Evolutionary conservation across 208 protist genomes (phyloP).

Genomic region (Trichomonas vaginalis): DNA sequence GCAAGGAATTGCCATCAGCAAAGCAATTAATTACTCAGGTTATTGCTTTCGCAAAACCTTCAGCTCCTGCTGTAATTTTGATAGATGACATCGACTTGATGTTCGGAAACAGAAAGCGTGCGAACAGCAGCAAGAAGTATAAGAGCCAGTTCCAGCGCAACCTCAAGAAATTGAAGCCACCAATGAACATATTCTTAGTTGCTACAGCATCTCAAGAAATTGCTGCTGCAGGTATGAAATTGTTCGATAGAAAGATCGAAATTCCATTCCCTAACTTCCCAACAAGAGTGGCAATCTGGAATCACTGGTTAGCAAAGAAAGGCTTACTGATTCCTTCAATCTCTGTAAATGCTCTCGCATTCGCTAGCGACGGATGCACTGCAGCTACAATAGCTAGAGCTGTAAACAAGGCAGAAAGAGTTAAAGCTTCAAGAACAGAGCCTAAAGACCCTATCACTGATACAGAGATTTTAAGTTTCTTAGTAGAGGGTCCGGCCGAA

Average conservation of each 20-base stretch:
- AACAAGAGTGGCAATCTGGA: not conserved
- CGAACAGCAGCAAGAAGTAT: not conserved
- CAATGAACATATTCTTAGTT: not conserved
- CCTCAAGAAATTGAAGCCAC: not conserved
- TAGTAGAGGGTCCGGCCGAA: not conserved
- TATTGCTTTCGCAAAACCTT: not conserved
- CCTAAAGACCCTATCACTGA: not conserved
- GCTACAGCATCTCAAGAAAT: not conserved
- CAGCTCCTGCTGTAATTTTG: not conserved
- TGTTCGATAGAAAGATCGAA: not conserved
- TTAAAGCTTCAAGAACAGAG: not conserved
- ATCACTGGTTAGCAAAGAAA: not conserved
- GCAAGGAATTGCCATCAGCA: not conserved
- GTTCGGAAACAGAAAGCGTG: not conserved
- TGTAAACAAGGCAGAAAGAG: not conserved
- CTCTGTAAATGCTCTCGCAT: not conserved
- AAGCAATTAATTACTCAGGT: not conserved
- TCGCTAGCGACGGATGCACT: not conserved
- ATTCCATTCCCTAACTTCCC: not conserved
- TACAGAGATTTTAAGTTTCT: not conserved
- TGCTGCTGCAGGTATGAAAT: not conserved
- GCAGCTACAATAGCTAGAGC: not conserved
- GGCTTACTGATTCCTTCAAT: not conserved
- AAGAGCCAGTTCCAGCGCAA: not conserved
- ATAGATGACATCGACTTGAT: not conserved